These are phyloP conservation scores for Neofusicoccum sp. DNA, from an alignment of 2,329 filamentous ascomycete genomes.

Conservation along the genomic window DNA sequence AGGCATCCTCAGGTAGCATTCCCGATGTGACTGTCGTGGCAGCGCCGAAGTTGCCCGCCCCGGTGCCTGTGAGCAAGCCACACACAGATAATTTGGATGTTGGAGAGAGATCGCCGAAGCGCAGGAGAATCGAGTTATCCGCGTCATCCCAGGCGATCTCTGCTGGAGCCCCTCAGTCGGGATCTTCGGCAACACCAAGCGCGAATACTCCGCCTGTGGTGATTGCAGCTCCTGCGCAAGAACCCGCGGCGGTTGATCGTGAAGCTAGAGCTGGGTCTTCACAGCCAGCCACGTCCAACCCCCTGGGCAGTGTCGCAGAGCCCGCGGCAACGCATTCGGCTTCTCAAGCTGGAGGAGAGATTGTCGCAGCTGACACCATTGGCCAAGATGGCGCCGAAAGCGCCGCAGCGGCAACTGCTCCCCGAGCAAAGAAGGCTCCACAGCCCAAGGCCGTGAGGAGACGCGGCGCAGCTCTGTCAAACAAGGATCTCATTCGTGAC, in stretches of 20 bases:
- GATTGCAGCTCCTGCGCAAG: not conserved
- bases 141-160: not conserved
- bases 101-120: slow-evolving; percentile 13
- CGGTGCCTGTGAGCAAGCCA: too few relatives aligned
- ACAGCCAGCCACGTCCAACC: not conserved
- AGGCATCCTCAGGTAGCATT: not conserved
- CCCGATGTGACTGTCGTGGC: not conserved
- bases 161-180: not conserved
- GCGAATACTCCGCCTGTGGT: not conserved
- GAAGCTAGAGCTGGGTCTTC: not conserved
- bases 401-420: not conserved
- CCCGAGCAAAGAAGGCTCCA: not conserved
- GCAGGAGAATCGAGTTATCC: slow-evolving; percentile 1
- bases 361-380: not conserved
- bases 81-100: not conserved
- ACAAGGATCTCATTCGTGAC: slow-evolving; percentile 3
- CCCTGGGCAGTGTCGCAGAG: not conserved
- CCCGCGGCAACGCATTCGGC: not conserved
- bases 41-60: too few relatives aligned
- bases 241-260: not conserved
- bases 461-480: not conserved
- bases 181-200: not conserved
- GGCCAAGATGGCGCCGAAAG: not conserved
- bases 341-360: not conserved
- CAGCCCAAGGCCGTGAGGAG: slow-evolving; percentile 2